A percentile compares a stretch with the other conserved stretches of the same genome.
phyloP scores from a whole-genome alignment of 768 basidiomycete genomes.

The Brasilioporus rufonigricans region DNA sequence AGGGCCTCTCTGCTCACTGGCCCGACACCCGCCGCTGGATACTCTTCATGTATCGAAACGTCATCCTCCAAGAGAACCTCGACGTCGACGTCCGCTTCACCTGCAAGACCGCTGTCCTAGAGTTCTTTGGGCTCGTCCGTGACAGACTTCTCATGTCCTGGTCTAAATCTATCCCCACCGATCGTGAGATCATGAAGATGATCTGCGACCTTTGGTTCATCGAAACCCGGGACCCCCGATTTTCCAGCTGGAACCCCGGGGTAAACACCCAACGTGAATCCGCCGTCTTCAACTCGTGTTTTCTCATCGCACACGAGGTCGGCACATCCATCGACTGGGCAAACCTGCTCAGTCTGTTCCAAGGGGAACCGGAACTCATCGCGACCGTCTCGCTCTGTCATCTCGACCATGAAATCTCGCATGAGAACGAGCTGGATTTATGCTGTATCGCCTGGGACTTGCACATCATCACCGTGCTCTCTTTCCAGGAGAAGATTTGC shows the following conservation, averaged over 20 bases:
- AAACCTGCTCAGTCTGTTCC: conserved; percentile 24
- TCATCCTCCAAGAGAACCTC: conserved; percentile 10
- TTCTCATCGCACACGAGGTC: conserved; percentile 26
- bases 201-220: conserved; percentile 30
- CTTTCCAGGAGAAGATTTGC: conserved; percentile 17
- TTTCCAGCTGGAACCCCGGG: conserved; percentile 20
- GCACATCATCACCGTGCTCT: conserved; percentile 24
- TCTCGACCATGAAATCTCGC: conserved; percentile 25
- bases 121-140: conserved; percentile 27
- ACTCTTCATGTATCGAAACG: conserved; percentile 19
- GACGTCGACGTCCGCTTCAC: conserved; percentile 11
- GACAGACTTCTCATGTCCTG: conserved; percentile 25
- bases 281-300: conserved; percentile 26
- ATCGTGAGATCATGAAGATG: conserved; percentile 28
- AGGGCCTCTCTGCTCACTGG: conserved; percentile 19
- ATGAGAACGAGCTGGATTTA: conserved; percentile 13
- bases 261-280: conserved; percentile 27
- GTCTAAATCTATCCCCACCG: conserved; percentile 23
- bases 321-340: conserved; percentile 19
- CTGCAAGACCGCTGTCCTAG: conserved; percentile 25
- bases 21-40: conserved; percentile 28
- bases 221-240: conserved; percentile 21
- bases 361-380: conserved; percentile 16
- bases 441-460: conserved; percentile 29
- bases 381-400: conserved; percentile 24